Evolutionary conservation across 2,329 filamentous ascomycete species (phyloP), one percentile per base, ranked within the genome.

Genomic region (Knufia petricola): DNA sequence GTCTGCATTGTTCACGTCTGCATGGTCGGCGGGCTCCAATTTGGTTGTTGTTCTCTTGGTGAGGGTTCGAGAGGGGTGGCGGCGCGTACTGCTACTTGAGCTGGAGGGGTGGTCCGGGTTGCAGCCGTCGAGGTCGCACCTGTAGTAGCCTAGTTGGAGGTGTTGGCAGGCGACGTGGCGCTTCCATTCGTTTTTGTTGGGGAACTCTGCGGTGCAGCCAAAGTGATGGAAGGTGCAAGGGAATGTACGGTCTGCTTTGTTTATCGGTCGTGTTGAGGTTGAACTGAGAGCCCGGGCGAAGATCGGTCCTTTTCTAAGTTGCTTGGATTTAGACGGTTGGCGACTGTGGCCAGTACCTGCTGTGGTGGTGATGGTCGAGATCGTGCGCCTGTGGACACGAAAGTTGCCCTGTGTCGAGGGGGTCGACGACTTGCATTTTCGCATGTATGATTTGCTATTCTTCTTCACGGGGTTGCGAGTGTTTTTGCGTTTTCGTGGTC

Each of bases 141-240:
- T 73, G 78, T 82, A 95, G 66, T 81, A 85, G 38, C 76, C 70
- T 2, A 86, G 71, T 47, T 82, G 77, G 19, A 95, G 71, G 61
- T 96, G 90, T 61, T 94, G 85, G 0, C 84, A 85, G 26, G 73
- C 70, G 59, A 90, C 79, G 62, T 96, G 90, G 0, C 90, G 80
- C 65, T 95, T 95, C 90, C 90, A 95, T 64, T 95, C 89, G 62
- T 95, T 95, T 69, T 94, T 95, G 57, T 76, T 82, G 2, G 77
- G 75, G 60, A 95, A 95, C 0, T 75, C 80, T 2, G 80, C 78
- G 1, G 53, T 55, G 67, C 90, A 96, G 28, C 84, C 85, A 49
- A 88, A 92, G 48, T 78, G 81, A 24, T 77, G 71, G 63, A 95
- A 88, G 49, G 87, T 80, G 64, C 90, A 96, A 20, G 75, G 72